These are phyloP conservation scores for Zychaea mexicana DNA, from an alignment of 371 early-diverging fungal genomes.

Conservation along the genomic window DNA sequence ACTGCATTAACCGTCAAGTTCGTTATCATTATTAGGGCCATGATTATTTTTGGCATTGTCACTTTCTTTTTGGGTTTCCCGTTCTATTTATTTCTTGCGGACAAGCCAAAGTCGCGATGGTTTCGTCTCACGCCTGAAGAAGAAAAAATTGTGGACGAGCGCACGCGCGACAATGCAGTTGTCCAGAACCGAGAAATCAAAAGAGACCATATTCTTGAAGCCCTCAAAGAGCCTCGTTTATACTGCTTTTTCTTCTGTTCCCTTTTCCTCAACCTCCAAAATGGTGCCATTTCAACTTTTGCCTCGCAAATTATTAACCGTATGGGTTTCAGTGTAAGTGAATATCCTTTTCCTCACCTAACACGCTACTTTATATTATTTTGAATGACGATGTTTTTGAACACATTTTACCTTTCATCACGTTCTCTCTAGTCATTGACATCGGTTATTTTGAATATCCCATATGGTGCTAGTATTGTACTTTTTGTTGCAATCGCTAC, in stretches of 20 bases:
- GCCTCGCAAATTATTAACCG: constrained; percentile 29
- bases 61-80: constrained; percentile 28
- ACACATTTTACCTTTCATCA: no score
- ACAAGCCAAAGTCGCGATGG: constrained; percentile 32
- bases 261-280: constrained; percentile 33
- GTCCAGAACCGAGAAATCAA: constrained; percentile 30
- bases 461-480: constrained; percentile 18
- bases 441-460: constrained; percentile 23
- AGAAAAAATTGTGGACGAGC: constrained; percentile 34
- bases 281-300: constrained; percentile 40
- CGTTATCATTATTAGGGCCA: constrained; percentile 22
- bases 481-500: constrained; percentile 18
- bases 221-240: constrained; percentile 29
- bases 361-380: background rate
- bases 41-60: constrained; percentile 32
- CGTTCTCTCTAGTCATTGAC: background rate
- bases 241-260: constrained; percentile 32
- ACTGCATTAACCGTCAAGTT: background rate
- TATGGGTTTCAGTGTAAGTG: constrained; percentile 35
- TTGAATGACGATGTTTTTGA: no score
- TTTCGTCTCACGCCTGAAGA: constrained; percentile 35
- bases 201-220: constrained; percentile 31
- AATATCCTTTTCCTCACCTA: background rate
- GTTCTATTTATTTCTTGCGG: constrained; percentile 37
- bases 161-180: constrained; percentile 33